Conservation (phyloP, 83 land plant genomes). For the Diphasiastrum complanatum region DNA sequence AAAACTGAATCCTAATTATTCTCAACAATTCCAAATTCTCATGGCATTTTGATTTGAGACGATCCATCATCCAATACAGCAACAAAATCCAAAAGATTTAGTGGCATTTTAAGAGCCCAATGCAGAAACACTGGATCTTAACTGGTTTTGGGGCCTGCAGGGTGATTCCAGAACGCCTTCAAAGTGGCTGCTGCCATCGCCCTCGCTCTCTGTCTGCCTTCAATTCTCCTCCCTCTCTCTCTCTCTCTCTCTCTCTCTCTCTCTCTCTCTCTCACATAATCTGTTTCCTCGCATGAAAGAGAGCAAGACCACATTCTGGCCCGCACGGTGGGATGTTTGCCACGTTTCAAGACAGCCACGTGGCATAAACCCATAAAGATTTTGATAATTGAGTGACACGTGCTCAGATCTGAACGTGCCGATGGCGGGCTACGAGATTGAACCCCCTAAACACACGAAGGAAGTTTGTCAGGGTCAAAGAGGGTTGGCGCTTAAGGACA, state of each 20-base stretch:
- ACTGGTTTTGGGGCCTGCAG: conserved; percentile 48
- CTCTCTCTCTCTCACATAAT: too few species aligned
- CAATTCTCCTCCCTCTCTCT: too few species aligned
- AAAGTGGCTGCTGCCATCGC: conserved; percentile 25
- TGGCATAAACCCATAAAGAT: neutral
- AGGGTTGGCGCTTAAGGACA: neutral
- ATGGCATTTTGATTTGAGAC: too few species aligned
- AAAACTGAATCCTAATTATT: too few species aligned
- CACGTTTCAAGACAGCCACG: too few species aligned
- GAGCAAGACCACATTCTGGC: too few species aligned
- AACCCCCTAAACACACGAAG: neutral
- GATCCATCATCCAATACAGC: too few species aligned
- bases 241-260: too few species aligned
- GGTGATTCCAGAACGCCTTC: conserved; percentile 38
- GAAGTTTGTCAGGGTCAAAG: neutral
- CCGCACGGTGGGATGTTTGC: too few species aligned
- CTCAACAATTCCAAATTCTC: too few species aligned
- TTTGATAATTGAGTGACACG: neutral
- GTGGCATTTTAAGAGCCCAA: too few species aligned
- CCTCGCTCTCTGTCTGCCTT: neutral
- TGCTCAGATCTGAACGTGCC: neutral
- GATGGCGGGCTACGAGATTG: neutral
- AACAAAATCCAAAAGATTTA: too few species aligned
- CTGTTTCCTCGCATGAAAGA: neutral
- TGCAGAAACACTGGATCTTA: conserved; percentile 13